Base-by-base conservation (phyloP, 768 basidiomycete species). In the Pisolithus sp. region DNA sequence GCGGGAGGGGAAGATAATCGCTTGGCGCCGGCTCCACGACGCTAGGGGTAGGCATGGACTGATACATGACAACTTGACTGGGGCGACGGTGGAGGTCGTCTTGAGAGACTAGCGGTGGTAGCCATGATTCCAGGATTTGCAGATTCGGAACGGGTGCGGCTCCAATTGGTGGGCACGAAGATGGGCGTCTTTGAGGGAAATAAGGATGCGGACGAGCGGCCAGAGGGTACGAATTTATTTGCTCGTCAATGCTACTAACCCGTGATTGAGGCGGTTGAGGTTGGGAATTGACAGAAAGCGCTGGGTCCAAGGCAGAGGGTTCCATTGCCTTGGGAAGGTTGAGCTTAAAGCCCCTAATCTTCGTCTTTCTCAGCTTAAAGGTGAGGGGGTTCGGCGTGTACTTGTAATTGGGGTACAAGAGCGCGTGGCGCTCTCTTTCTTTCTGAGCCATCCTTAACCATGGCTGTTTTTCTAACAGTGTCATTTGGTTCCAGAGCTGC, bases 401-500 rank as follows among this genome's bases (percentile, higher is more conserved):
- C 55, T 71, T 68, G 66, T 76, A 78, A 31, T 68, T 67, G 0
- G 79, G 79, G 55, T 76, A 70, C 34, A 66, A 49, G 30, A 54
- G 50, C 3, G 67, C 64, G 62, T 80, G 78, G 47, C 52, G 60
- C 50, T 66, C 59, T 65, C 76, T 80, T 60, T 81, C 81, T 52
- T 61, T 55, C 2, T 72, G 70, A 2, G 81, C 81, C 64, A 79
- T 70, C 36, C 68, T 62, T 15, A 76, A 52, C 80, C 80, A 82
- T 0, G 80, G 81, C 18, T 58, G 65, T 48, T 71, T 75, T 39
- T 80, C 67, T 6, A 64, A 67, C 0, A 62, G 55, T 21, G 64
- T 71, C 75, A 87, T 79, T 48, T 74, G 71, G 42, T 73, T 73
- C 87, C 87, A 89, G 52, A 86, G 69, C 44, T 72, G 72, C 0